phyloP scores from a whole-genome alignment of 768 basidiomycete genomes.

The Pisolithus tinctorius region DNA sequence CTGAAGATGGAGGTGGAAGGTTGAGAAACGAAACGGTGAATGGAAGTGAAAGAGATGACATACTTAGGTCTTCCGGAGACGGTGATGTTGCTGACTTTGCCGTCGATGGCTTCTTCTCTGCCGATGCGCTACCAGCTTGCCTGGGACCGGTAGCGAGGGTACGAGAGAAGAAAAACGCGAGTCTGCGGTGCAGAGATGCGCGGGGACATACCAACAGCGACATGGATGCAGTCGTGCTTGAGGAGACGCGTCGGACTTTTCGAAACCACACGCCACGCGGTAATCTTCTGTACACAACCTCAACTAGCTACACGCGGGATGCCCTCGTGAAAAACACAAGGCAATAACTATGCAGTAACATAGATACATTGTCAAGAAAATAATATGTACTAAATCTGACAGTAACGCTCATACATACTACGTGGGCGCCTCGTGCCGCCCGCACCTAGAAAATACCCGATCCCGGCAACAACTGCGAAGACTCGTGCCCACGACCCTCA shows the following conservation, averaged over 20 bases:
- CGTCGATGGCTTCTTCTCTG: conserved; percentile 1
- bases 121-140: not conserved
- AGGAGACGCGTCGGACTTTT: no score
- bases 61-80: conserved; percentile 14
- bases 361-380: not conserved
- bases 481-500: conserved; percentile 21
- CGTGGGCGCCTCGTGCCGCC: not conserved
- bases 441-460: conserved; percentile 33
- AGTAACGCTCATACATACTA: not conserved
- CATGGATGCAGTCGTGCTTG: conserved; percentile 6
- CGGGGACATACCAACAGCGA: conserved; percentile 10
- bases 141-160: conserved; percentile 5
- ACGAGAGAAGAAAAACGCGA: conserved; percentile 8
- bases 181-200: conserved; percentile 7
- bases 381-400: not conserved
- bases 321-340: no score
- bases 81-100: conserved; percentile 1
- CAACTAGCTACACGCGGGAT: no score
- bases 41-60: not conserved
- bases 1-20: conserved; percentile 7
- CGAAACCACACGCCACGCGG: no score
- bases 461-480: conserved; percentile 36
- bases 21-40: not conserved
- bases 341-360: no score
- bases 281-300: no score